Evolutionary conservation across 352 stramenopile genomes (phyloP).

Genomic region (Globisporangium megalacanthum): DNA sequence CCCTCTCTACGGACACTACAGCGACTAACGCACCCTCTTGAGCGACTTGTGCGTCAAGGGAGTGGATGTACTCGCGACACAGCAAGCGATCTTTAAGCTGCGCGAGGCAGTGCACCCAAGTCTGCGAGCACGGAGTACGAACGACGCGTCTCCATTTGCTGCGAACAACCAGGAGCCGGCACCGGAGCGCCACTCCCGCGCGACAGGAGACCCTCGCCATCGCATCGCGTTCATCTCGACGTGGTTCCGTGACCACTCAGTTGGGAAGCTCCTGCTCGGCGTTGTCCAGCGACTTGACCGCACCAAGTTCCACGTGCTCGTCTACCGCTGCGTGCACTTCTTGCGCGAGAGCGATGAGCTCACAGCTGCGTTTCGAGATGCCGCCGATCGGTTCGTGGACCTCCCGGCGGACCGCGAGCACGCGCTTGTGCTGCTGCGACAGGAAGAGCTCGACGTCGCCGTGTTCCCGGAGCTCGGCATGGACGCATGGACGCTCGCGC

Average conservation of each 20-base stretch:
- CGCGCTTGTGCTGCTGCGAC: conserved; percentile 31
- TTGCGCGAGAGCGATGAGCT: conserved; percentile 36
- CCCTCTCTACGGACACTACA: background rate
- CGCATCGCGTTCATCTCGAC: conserved; percentile 53
- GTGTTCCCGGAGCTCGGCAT: conserved; percentile 85
- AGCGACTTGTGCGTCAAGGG: conserved; percentile 16
- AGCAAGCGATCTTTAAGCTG: conserved; percentile 27
- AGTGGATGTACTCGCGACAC: conserved; percentile 25
- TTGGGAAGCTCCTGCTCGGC: conserved; percentile 56
- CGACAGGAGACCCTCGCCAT: conserved; percentile 4
- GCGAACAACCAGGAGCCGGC: background rate
- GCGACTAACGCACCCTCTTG: background rate
- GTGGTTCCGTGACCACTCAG: conserved; percentile 63
- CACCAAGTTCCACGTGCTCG: conserved; percentile 37
- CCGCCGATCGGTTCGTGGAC: conserved; percentile 44
- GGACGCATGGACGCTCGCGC: conserved; percentile 64
- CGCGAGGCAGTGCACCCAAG: conserved; percentile 30
- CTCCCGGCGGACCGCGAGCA: conserved; percentile 27
- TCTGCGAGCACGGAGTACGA: conserved; percentile 2
- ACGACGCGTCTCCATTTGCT: background rate
- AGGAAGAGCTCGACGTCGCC: conserved; percentile 61
- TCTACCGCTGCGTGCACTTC: conserved; percentile 56
- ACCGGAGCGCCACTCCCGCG: background rate
- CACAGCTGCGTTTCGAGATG: conserved; percentile 29
- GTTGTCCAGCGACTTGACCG: conserved; percentile 49